A percentile compares a stretch with the other conserved stretches of the same genome.
phyloP scores from a whole-genome alignment of 2,329 filamentous ascomycete genomes.

The Fusarium luffae region DNA sequence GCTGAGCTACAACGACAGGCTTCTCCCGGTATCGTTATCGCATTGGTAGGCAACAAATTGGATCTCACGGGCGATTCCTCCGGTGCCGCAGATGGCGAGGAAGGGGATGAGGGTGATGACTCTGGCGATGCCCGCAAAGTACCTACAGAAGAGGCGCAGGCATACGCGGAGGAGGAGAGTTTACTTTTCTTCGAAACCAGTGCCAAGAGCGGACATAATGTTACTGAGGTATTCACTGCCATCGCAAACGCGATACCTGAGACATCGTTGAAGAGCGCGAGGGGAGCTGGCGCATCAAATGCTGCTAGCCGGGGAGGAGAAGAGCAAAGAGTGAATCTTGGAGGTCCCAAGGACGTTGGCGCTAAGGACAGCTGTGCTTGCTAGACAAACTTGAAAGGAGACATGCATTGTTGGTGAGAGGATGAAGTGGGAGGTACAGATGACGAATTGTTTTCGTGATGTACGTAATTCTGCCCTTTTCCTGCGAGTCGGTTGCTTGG shows the following conservation, averaged over 20 bases:
- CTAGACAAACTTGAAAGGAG: conserved; percentile 54
- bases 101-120: conserved; percentile 68
- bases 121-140: conserved; percentile 85
- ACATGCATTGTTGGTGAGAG: conserved; percentile 10
- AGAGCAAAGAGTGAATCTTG: conserved; percentile 85
- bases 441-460: conserved; percentile 39
- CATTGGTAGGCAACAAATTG: conserved; percentile 95
- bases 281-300: conserved; percentile 74
- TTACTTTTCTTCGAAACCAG: conserved; percentile 98
- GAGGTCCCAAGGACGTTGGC: conserved; percentile 76
- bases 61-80: conserved; percentile 78
- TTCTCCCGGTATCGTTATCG: conserved; percentile 95
- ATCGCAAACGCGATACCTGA: conserved; percentile 99
- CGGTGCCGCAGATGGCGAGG: conserved; percentile 56
- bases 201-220: conserved; percentile 95
- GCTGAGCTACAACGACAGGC: conserved; percentile 97
- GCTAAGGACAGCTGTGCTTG: conserved; percentile 94
- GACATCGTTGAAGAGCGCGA: conserved; percentile 90
- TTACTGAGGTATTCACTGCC: conserved; percentile 95
- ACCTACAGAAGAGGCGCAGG: conserved; percentile 87
- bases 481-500: conserved; percentile 44
- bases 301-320: conserved; percentile 69
- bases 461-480: conserved; percentile 45
- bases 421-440: conserved; percentile 24
- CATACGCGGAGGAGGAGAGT: conserved; percentile 94